phyloP scores from a whole-genome alignment of 1,139 yeast genomes.

The Sugiyamaella paludigena region DNA sequence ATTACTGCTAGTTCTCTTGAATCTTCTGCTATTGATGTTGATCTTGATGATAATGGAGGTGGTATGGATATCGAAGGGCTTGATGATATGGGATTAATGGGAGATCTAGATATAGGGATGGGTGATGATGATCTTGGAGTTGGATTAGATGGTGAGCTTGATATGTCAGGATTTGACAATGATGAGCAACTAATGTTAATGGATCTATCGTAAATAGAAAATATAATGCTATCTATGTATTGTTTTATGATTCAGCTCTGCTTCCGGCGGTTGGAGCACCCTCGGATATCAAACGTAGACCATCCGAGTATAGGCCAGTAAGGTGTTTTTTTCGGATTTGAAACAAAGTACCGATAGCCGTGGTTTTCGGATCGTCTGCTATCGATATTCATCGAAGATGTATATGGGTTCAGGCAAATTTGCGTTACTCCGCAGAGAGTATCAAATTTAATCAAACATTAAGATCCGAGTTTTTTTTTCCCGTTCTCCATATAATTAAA shows the following conservation, averaged over 20 bases:
- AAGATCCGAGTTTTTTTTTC: too few relatives aligned
- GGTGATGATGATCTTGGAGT: slow-evolving; percentile 10
- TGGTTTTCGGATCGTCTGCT: too few relatives aligned
- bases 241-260: neutral
- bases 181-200: slow-evolving; percentile 18
- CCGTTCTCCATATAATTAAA: too few relatives aligned
- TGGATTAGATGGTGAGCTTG: slow-evolving; percentile 9
- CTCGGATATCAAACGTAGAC: too few relatives aligned
- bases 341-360: too few relatives aligned
- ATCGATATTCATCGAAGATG: too few relatives aligned
- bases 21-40: neutral
- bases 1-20: neutral
- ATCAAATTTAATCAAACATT: too few relatives aligned
- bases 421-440: too few relatives aligned
- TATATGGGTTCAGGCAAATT: too few relatives aligned
- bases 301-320: too few relatives aligned
- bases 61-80: slow-evolving; percentile 2
- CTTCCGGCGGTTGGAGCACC: slow-evolving; percentile 14
- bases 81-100: slow-evolving; percentile 12
- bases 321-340: too few relatives aligned
- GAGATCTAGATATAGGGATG: slow-evolving; percentile 9
- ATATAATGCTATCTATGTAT: neutral
- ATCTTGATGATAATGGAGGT: neutral
- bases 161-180: slow-evolving; percentile 14
- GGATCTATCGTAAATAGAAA: slow-evolving; percentile 12